Base-by-base conservation (phyloP, 208 protist species). In the Acanthamoeba rhysodes region DNA sequence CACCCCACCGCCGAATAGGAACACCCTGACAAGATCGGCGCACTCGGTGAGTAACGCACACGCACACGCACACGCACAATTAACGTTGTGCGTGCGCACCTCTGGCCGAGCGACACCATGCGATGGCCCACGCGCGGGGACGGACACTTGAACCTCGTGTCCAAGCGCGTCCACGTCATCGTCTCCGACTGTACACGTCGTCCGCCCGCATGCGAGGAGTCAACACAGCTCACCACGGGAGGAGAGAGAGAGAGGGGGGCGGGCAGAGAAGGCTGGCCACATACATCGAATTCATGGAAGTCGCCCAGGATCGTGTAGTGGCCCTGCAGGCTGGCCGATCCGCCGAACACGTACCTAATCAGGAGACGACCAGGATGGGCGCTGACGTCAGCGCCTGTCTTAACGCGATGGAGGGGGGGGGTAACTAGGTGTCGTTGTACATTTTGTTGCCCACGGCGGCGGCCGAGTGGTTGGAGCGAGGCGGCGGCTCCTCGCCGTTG, bases 381-480 rank as follows among this genome's bases (percentile, higher is more conserved):
- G n/a, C n/a, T 41, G 37, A 62, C 55, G 55, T 22, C 16, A 62
- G 16, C 16, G 8, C 55, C 10, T 22, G 55, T 24, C 55, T 24
- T 22, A 22, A 62, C 55, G 8, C 55, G 55, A n/a, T n/a, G n/a
- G n/a, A n/a, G n/a, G n/a, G 55, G 55, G 16, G 55, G 55, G 10
- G 4, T 12, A 62, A 2, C 0, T 5, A 66, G 7, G 59, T 66
- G 7, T 5, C 55, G 27, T 2, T 78, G 12, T 85, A 91, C 84
- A 91, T 64, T 70, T 91, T 91, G 57, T 37, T 91, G 59, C 84
- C 84, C 5, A 91, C 84, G 27, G 84, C 59, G 14, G 84, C 48
- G 57, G 84, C 34, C 7, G 84, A 70, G 59, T 91, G 84, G 37
- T 91, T 91, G 57, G 84, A 91, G 10, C 84, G 84, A 29, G 84